Evolutionary conservation across 2,329 filamentous ascomycete genomes (phyloP).

Genomic region (Rutstroemia sp.): DNA sequence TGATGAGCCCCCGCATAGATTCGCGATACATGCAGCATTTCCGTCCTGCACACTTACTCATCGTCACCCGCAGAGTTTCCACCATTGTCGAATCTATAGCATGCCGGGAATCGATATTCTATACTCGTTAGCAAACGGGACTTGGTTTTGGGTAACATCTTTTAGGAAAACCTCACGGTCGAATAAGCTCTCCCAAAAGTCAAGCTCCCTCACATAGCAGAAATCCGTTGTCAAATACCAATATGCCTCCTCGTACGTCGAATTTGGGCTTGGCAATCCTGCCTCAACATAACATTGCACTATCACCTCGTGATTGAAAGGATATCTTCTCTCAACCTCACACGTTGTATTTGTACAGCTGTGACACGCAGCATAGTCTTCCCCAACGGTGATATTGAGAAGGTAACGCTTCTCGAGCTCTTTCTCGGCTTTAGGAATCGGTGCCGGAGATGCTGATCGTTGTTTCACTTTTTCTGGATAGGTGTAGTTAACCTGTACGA

Average conservation of each 20-base stretch:
- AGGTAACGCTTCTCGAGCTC: conserved; percentile 12
- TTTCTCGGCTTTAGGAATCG: neutral
- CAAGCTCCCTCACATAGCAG: conserved; percentile 17
- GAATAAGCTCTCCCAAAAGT: conserved; percentile 17
- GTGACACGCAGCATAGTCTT: conserved; percentile 17
- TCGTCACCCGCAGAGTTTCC: no score
- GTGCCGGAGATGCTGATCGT: neutral
- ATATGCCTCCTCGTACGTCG: conserved; percentile 8
- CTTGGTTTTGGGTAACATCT: neutral
- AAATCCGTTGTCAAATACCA: conserved; percentile 21
- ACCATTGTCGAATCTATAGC: neutral
- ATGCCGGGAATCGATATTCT: conserved; percentile 4
- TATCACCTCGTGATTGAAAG: conserved; percentile 1
- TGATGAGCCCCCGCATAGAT: no score
- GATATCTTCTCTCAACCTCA: conserved; percentile 1
- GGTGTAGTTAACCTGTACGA: conserved; percentile 17
- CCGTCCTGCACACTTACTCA: no score
- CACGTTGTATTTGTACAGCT: neutral
- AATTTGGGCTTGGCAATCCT: neutral
- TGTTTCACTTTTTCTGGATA: neutral
- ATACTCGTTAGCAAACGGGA: no score
- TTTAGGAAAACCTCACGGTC: conserved; percentile 12
- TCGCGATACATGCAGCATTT: no score
- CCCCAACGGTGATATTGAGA: conserved; percentile 17
- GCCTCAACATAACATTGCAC: neutral